Evolutionary conservation across 2,329 filamentous ascomycete genomes (phyloP).

Genomic region (Geoglossum cookeanum): DNA sequence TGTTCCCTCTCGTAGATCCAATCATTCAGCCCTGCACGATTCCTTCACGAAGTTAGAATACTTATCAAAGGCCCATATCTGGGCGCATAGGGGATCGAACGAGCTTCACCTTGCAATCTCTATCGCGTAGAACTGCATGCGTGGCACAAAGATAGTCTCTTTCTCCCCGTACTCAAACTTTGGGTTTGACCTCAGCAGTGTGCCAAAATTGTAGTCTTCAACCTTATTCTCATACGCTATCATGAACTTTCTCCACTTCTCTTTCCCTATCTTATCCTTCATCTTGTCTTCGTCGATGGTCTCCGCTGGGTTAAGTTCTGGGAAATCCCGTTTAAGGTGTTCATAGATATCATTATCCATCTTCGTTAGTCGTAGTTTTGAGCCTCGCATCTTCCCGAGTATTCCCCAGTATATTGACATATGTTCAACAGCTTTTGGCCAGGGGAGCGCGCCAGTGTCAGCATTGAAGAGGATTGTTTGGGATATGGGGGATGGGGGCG

Average conservation of each 20-base stretch:
- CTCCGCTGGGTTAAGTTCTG: slow-evolving; percentile 69
- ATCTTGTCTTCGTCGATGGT: slow-evolving; percentile 82
- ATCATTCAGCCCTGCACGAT: slow-evolving; percentile 78
- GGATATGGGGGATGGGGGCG: slow-evolving; percentile 6
- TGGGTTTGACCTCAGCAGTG: slow-evolving; percentile 63
- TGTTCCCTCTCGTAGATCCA: slow-evolving; percentile 86
- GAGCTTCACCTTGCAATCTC: slow-evolving; percentile 46
- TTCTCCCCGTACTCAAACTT: slow-evolving; percentile 74
- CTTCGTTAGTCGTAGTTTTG: slow-evolving; percentile 76
- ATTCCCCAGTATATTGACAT: slow-evolving; percentile 96
- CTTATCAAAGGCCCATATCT: not conserved
- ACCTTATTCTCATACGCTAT: slow-evolving; percentile 83
- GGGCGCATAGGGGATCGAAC: slow-evolving; percentile 8
- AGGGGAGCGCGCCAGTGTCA: not conserved
- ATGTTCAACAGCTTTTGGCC: slow-evolving; percentile 49
- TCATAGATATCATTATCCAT: slow-evolving; percentile 88
- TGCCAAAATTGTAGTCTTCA: slow-evolving; percentile 97
- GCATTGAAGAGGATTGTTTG: not conserved
- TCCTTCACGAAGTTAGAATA: slow-evolving; percentile 28
- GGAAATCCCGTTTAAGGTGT: slow-evolving; percentile 73
- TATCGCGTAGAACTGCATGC: slow-evolving; percentile 71
- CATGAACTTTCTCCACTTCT: slow-evolving; percentile 87
- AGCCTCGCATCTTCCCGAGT: slow-evolving; percentile 76
- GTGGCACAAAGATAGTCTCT: slow-evolving; percentile 68
- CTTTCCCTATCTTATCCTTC: slow-evolving; percentile 95